Percentiles rank a stretch among this genome's conserved stretches.
Evolutionary conservation across 2,329 filamentous ascomycete genomes (phyloP).

Genomic region (Penicillium sp.): DNA sequence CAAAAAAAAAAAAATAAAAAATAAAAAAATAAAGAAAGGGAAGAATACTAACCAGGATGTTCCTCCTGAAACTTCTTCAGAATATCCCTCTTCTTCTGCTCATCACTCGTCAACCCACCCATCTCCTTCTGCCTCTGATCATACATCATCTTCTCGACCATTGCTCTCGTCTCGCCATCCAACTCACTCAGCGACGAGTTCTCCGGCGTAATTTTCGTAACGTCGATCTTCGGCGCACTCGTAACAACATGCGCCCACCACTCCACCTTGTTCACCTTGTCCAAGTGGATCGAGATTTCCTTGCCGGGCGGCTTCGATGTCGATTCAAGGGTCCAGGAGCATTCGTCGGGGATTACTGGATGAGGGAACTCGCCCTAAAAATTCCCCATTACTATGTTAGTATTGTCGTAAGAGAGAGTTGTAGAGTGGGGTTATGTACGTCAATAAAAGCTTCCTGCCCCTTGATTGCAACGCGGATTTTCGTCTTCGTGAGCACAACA

Average conservation of each 20-base stretch:
- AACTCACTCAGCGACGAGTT: constrained; percentile 84
- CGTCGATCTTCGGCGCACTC: constrained; percentile 95
- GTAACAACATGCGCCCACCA: constrained; percentile 96
- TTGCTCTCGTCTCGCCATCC: constrained; percentile 84
- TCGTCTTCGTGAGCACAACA: too few relatives aligned
- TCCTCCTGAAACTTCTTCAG: constrained; percentile 84
- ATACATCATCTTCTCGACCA: constrained; percentile 99
- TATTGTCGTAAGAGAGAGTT: too few relatives aligned
- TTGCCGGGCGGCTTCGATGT: constrained; percentile 53
- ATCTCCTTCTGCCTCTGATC: constrained; percentile 95
- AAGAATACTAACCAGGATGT: constrained; percentile 45
- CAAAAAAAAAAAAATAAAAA: background rate
- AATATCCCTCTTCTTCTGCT: constrained; percentile 89
- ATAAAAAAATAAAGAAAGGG: too few relatives aligned
- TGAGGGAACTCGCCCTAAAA: too few relatives aligned
- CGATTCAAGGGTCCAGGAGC: too few relatives aligned
- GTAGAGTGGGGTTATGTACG: too few relatives aligned
- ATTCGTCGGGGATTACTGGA: too few relatives aligned
- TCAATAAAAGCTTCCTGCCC: too few relatives aligned
- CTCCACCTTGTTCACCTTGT: constrained; percentile 91
- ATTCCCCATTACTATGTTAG: too few relatives aligned
- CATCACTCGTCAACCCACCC: constrained; percentile 80
- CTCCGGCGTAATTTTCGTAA: constrained; percentile 88
- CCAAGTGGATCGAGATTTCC: too few relatives aligned
- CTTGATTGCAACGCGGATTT: too few relatives aligned